Base-by-base conservation (phyloP, 805 yeast species). In the Wickerhamiella domercqiae region DNA sequence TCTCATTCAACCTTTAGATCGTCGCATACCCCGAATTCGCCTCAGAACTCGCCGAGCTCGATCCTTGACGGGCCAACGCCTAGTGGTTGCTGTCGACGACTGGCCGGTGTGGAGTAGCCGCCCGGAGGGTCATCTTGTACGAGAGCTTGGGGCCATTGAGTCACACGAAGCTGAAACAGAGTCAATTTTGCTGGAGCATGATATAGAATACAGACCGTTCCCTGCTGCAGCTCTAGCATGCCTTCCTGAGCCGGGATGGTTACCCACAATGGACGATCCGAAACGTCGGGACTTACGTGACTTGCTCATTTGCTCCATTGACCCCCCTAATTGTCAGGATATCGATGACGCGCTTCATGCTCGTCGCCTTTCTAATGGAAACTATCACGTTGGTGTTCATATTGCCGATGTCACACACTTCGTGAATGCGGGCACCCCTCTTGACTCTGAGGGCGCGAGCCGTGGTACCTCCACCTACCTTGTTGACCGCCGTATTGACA, bases 341-440 rank as follows among this genome's bases (percentile, higher is more conserved):
- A 90, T 90, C 51, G 99, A 90, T 63, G 95, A 90, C 63, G 98
- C 99, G 1, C 64, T 90, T 35, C 99, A 90, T 54, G 97, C 97
- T 0, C 63, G 69, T 45, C 55, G 56, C 38, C 66, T 90, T 35
- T 84, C 94, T 1, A 90, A 90, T 56, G 98, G 98, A 0, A 82
- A 87, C 55, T 84, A 71, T 64, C 94, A 90, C 56, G 94, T 90
- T 39, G 99, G 99, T 53, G 99, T 90, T 21, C 99, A 90, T 54
- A 90, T 90, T 63, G 99, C 99, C 7, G 99, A 90, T 61, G 99
- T 90, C 21, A 82, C 97, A 1, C 94, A 90, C 61, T 90, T 90
- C 53, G 98, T 90, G 33, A 83, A 84, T 58, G 78, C 98, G 0
- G 78, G 76, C 44, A 83, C 95, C 3, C 76, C 97, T 0, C 66